Percentiles rank a stretch among this genome's conserved stretches.
phyloP scores from a whole-genome alignment of 1,284 basidiomycete genomes.

The Flammula alnicola region DNA sequence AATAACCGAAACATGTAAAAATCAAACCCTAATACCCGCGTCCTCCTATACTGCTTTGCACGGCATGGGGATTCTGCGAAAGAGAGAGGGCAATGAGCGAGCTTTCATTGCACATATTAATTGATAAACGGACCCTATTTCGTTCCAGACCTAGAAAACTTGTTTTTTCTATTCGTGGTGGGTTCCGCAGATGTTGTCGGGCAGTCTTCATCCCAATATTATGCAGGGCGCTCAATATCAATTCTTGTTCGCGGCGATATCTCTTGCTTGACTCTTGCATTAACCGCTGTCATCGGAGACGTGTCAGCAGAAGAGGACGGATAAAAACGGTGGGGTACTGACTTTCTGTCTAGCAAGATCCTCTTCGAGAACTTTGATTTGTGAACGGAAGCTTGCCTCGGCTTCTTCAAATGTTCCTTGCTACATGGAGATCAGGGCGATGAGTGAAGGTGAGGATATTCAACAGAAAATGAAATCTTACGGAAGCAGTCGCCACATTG shows the following conservation, averaged over 20 bases:
- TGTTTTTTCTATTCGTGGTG: conserved; percentile 38
- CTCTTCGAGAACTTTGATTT: conserved; percentile 74
- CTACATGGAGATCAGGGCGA: conserved; percentile 17
- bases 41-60: conserved; percentile 27
- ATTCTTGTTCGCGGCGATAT: conserved; percentile 77
- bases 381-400: conserved; percentile 67
- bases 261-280: conserved; percentile 60
- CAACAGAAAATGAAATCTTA: conserved; percentile 23
- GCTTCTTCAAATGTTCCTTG: conserved; percentile 73
- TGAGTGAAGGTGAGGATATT: background rate
- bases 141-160: conserved; percentile 42
- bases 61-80: conserved; percentile 24
- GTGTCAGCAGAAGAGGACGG: conserved; percentile 14
- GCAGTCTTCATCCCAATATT: conserved; percentile 66
- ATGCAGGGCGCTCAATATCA: conserved; percentile 81
- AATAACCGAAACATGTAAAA: background rate
- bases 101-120: background rate
- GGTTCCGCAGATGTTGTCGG: conserved; percentile 50
- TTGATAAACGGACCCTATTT: conserved; percentile 34
- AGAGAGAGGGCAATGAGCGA: background rate
- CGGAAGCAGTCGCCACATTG: conserved; percentile 39
- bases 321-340: conserved; percentile 3
- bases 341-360: conserved; percentile 71
- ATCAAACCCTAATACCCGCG: conserved; percentile 12
- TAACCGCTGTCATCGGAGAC: conserved; percentile 44